Base-by-base conservation (phyloP, 1,284 basidiomycete genomes). In the Tilletia walkeri region DNA sequence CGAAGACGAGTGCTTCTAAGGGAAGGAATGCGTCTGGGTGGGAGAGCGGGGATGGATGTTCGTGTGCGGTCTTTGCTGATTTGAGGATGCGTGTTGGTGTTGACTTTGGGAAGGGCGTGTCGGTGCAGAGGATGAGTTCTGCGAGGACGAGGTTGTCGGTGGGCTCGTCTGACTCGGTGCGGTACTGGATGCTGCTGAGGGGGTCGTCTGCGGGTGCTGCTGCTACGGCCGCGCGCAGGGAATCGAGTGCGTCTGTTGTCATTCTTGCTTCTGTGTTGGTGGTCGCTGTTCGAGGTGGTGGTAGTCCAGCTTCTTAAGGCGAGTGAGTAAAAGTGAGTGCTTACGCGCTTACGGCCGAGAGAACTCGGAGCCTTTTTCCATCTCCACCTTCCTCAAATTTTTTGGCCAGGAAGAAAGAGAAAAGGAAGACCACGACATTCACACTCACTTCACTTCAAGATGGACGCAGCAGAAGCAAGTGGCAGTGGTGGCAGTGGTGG, bases 1-100 rank as follows among this genome's bases (percentile, higher is more conserved):
- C 79, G 67, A 83, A 80, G 20, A 82, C 67, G 49, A 83, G 72
- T 3, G 78, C 78, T 56, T 76, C 75, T 20, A 81, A 71, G 18
- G 77, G 69, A 59, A 81, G 70, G 70, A 80, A 82, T 61, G 73
- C 71, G 1, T 71, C 54, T 2, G 79, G 77, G 24, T 77, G 73
- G 2, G 69, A 65, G 30, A 70, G 72, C 4, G 73, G 75, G 18
- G 68, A 50, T 2, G 72, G 74, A 12, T 67, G 41, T 16, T 69
- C 47, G 59, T 68, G 54, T 59, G 34, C 24, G 6, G 68, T 14
- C 70, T 18, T 2, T 72, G 41, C 65, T 69, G 49, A 75, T 63
- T 54, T 71, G 71, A 39, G 76, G 72, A 67, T 75, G 69, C n/a
- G 73, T 70, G 10, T 74, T 75, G 10, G 70, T 54, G 1, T 65